phyloP scores from a whole-genome alignment of 129 eudicot genomes.

The Kitagawia praeruptora region DNA sequence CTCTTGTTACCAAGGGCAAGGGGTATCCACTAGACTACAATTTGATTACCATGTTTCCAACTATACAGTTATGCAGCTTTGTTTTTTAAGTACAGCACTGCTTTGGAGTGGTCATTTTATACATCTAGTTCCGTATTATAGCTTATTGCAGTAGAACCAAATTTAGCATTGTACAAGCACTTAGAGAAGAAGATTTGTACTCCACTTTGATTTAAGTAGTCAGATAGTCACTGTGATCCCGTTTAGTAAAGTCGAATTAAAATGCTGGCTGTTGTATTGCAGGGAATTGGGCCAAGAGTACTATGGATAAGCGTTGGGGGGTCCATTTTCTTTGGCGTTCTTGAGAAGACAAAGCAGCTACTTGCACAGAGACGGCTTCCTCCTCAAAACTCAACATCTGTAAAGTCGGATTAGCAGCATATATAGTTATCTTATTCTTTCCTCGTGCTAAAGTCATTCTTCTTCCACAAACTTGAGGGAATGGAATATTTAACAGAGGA shows the following conservation, averaged over 20 bases:
- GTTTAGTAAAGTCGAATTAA: not conserved
- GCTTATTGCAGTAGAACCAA: too few relatives aligned
- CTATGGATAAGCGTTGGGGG: constrained; percentile 89
- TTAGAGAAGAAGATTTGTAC: not conserved
- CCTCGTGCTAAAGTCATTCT: not conserved
- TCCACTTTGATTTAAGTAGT: not conserved
- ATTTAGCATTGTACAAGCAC: not conserved
- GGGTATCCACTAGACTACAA: not conserved
- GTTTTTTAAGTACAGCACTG: not conserved
- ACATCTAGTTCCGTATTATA: not conserved
- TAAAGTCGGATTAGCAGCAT: constrained; percentile 17
- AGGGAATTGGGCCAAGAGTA: constrained; percentile 80
- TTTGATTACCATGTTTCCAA: not conserved
- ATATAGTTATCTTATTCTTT: not conserved
- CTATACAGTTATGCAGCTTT: not conserved
- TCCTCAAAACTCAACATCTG: constrained; percentile 15
- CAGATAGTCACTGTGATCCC: not conserved
- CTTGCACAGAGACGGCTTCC: constrained; percentile 30
- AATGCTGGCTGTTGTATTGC: constrained; percentile 9
- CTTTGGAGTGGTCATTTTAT: not conserved
- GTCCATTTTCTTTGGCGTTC: constrained; percentile 73
- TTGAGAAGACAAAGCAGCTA: constrained; percentile 57
- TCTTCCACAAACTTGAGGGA: not conserved
- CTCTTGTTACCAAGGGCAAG: not conserved
- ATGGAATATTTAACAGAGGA: not conserved